These are phyloP conservation scores for Fraxinus americana DNA, from an alignment of 257 asterid species.

Conservation along the genomic window DNA sequence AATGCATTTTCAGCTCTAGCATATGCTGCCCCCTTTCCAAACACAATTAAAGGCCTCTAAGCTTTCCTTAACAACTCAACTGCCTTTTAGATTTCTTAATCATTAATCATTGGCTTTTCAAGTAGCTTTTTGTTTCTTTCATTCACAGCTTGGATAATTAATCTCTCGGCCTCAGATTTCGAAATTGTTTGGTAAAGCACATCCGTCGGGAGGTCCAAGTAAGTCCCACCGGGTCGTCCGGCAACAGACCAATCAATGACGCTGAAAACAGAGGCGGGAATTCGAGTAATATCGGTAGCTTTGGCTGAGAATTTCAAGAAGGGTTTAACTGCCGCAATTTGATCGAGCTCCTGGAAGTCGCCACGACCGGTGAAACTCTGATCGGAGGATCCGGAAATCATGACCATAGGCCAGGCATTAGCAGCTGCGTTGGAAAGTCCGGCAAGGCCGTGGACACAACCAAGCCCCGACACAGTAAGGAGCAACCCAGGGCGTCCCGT, in stretches of 20 bases:
- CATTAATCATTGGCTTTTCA: constrained; percentile 41
- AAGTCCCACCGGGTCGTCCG: constrained; percentile 85
- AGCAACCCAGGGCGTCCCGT: constrained; percentile 82
- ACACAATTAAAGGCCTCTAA: constrained; percentile 85
- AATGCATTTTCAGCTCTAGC: constrained; percentile 69
- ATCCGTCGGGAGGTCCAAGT: constrained; percentile 78
- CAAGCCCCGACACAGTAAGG: constrained; percentile 94
- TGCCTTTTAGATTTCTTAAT: constrained; percentile 52
- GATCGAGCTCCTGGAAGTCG: constrained; percentile 90
- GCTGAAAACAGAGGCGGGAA: constrained; percentile 65
- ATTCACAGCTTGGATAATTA: constrained; percentile 53
- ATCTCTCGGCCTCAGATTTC: constrained; percentile 57
- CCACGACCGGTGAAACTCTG: constrained; percentile 76
- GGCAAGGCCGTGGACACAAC: constrained; percentile 92
- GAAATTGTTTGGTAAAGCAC: constrained; percentile 69
- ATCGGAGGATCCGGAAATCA: constrained; percentile 90
- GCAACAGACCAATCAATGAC: constrained; percentile 59
- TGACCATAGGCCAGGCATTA: constrained; percentile 85
- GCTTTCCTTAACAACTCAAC: constrained; percentile 70
- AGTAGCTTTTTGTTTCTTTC: constrained; percentile 38
- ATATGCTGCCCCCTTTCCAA: constrained; percentile 87
- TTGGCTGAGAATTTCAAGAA: constrained; percentile 73
- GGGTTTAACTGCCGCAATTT: constrained; percentile 71
- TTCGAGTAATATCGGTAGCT: constrained; percentile 59
- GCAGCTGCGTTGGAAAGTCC: constrained; percentile 85